Evolutionary conservation across 345 rosid species (phyloP).

Genomic region (Adansonia digitata): DNA sequence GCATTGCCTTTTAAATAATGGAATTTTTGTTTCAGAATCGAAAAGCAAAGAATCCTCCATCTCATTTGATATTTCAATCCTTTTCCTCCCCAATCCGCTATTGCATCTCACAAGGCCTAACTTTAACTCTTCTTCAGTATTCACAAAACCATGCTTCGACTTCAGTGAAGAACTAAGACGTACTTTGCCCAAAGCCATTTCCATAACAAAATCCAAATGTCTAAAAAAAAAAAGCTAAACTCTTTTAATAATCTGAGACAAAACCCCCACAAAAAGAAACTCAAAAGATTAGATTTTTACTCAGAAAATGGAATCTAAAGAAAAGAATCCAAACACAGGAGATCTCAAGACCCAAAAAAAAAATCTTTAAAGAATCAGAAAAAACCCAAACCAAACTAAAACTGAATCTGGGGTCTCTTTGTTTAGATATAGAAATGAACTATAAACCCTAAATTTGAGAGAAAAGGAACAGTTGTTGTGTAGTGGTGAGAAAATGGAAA

Average conservation of each 20-base stretch:
- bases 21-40: slow-evolving; percentile 21
- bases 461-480: not conserved
- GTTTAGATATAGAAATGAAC: not conserved
- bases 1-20: slow-evolving; percentile 52
- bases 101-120: slow-evolving; percentile 43
- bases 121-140: slow-evolving; percentile 15
- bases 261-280: not conserved
- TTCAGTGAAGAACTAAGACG: slow-evolving; percentile 30
- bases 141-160: slow-evolving; percentile 14
- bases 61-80: slow-evolving; percentile 44
- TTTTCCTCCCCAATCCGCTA: slow-evolving; percentile 64
- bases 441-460: slow-evolving; percentile 17
- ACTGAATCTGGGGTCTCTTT: not conserved
- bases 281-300: not conserved
- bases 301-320: not conserved
- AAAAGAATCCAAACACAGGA: not conserved
- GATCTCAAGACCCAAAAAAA: not conserved
- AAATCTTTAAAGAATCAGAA: not conserved
- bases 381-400: not conserved
- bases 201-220: not conserved
- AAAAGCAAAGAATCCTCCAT: slow-evolving; percentile 6
- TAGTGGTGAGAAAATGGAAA: slow-evolving; percentile 12
- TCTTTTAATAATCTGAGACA: not conserved
- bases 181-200: slow-evolving; percentile 45
- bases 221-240: not conserved